A percentile compares a stretch with the other conserved stretches of the same genome.
Evolutionary conservation across 208 protist species (phyloP).

Genomic region (Leishmania guyanensis): DNA sequence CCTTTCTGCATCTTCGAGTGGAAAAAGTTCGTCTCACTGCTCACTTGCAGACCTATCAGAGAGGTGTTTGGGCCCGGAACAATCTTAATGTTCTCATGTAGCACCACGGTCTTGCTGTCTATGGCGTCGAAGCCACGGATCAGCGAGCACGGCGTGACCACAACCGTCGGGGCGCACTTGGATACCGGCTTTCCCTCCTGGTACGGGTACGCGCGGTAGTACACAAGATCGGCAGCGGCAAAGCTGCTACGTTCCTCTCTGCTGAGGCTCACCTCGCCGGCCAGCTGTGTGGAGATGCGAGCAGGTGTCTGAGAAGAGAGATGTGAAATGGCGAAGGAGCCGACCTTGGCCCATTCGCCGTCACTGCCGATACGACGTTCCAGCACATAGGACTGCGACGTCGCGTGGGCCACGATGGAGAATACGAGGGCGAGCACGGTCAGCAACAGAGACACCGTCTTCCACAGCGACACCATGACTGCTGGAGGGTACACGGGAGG

Average conservation of each 20-base stretch:
- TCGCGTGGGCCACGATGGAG: slow-evolving; percentile 25
- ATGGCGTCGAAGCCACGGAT: slow-evolving; percentile 86
- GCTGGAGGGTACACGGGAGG: neutral
- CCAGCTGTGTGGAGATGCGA: slow-evolving; percentile 44
- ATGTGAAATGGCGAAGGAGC: slow-evolving; percentile 62
- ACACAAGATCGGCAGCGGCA: slow-evolving; percentile 54
- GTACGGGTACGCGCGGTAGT: slow-evolving; percentile 64
- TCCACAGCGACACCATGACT: slow-evolving; percentile 6
- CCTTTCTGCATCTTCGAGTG: slow-evolving; percentile 87
- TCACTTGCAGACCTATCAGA: slow-evolving; percentile 73
- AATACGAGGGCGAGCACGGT: slow-evolving; percentile 19
- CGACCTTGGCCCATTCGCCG: slow-evolving; percentile 52
- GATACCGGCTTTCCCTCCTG: slow-evolving; percentile 23
- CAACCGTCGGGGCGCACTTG: slow-evolving; percentile 38
- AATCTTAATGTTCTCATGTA: slow-evolving; percentile 70
- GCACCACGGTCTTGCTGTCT: slow-evolving; percentile 69
- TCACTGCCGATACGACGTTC: slow-evolving; percentile 62
- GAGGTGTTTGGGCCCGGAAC: slow-evolving; percentile 55
- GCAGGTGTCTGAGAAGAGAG: slow-evolving; percentile 43
- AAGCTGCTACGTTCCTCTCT: slow-evolving; percentile 54
- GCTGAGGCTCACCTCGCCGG: slow-evolving; percentile 16
- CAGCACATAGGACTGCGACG: slow-evolving; percentile 63
- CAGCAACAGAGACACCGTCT: slow-evolving; percentile 8
- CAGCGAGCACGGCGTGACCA: slow-evolving; percentile 77
- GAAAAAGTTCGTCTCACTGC: slow-evolving; percentile 82